Base-by-base conservation (phyloP, 2,329 filamentous ascomycete species). In the Penicillium sp. region DNA sequence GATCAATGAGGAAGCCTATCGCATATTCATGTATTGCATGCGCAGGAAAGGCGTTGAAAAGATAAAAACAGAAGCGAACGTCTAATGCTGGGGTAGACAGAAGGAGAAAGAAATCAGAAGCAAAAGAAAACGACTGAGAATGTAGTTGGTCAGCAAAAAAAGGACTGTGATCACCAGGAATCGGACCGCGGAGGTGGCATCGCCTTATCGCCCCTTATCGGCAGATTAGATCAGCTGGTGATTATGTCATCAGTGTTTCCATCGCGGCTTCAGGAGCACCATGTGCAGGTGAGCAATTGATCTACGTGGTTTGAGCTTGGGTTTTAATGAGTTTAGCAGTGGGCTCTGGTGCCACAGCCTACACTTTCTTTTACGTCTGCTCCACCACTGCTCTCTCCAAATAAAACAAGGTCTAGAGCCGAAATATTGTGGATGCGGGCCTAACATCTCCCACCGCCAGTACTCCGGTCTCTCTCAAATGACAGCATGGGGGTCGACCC, bases 401-500 rank as follows among this genome's bases (percentile, higher is more conserved):
- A 41, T 57, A 7, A 59, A 55, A 70, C 69, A 67, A 64, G 57
- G 56, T 61, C 58, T 60, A 59, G 55, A 60, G 61, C 55, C 60
- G 60, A 60, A 45, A 19, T 24, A 27, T 29, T 55, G 60, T 70
- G 70, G 65, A 70, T 71, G 69, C 71, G 68, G 71, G 68, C 63
- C 68, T 68, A 63, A 68, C 59, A 63, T 63, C 61, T 63, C 66
- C 66, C 66, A 73, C 68, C 69, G 67, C 58, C 66, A 71, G 60
- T 63, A 57, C 67, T 66, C 62, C 60, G 59, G 63, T 59, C 61
- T 60, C 58, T 60, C 66, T 67, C 73, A 71, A 67, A 81, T 80
- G 79, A 76, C 82, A 89, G 78, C 73, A 96, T 96, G 92, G 88
- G 85, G 79, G 84, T 90, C 78, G 93, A 97, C 81, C 88, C 90